phyloP scores from a whole-genome alignment of 129 eudicot species.

The Logfia minima region DNA sequence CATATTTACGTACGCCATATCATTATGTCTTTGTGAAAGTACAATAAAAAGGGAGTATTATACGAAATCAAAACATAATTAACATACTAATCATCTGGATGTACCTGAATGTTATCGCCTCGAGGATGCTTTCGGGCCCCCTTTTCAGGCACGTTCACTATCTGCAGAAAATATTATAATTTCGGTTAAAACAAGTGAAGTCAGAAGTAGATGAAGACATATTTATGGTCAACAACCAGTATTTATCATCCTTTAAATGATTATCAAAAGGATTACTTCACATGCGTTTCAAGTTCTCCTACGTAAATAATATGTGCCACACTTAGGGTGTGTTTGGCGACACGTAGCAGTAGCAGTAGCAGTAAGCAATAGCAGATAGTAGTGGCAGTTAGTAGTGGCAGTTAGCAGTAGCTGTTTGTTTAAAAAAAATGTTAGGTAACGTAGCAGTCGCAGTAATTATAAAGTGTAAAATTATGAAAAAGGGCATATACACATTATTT shows the following conservation, averaged over 20 bases:
- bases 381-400: too few relatives aligned
- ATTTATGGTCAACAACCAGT: background rate
- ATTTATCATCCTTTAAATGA: constrained; percentile 3
- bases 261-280: background rate
- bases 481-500: too few relatives aligned
- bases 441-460: too few relatives aligned
- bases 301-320: background rate
- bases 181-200: background rate
- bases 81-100: constrained; percentile 13
- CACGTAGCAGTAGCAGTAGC: too few relatives aligned
- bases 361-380: too few relatives aligned
- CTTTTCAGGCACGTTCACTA: constrained; percentile 87
- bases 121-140: constrained; percentile 96
- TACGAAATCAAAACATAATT: background rate
- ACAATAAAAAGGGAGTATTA: background rate
- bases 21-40: background rate
- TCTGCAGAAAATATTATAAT: constrained; percentile 46
- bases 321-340: too few relatives aligned
- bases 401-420: too few relatives aligned
- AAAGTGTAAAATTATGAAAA: too few relatives aligned
- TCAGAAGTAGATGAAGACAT: constrained; percentile 9
- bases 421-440: too few relatives aligned
- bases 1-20: too few relatives aligned
- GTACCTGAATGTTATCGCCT: constrained; percentile 84
- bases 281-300: background rate